Evolutionary conservation across 1,139 yeast species (phyloP), one percentile per base, ranked within the genome.

Genomic region (Geotrichum cucujoidarum): DNA sequence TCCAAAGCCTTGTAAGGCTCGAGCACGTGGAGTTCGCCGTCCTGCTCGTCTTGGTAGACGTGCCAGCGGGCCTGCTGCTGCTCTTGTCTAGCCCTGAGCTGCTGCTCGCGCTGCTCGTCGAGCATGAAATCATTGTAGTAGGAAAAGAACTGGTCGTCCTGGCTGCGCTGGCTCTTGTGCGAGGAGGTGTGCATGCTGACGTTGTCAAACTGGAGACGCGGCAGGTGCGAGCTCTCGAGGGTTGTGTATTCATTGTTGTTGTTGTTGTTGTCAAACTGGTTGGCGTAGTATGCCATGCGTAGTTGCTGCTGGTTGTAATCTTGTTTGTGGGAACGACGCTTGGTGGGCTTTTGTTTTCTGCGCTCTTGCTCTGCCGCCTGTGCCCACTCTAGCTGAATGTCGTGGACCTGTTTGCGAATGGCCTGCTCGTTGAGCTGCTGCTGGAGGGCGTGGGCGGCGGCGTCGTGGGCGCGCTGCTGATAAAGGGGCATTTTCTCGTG

Each of bases 341-440:
- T 11, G 16, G 25, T 18, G 10, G 21, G 36, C 13, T 21, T 16
- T 33, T 42, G 29, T 40, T 35, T 24, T 6, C 40, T 40, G 14
- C 21, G 40, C 24, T 34, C 40, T 16, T 18, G 17, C 25, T 14
- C 32, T 34, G 45, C 45, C 17, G 25, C 40, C 29, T 42, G 29
- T 25, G 40, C 45, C 45, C 45, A 42, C 18, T 35, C 45, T 10
- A 21, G n/a, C 25, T 42, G 40, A 11, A 42, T 21, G 8, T 27
- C 11, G 18, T 35, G 45, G 6, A 42, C 40, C 11, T 42, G 40
- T 17, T 42, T 42, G 16, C 38, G 33, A n/a, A 42, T 40, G 22
- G 16, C 21, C 25, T 42, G 45, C 34, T 42, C 45, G 24, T 35
- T 35, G 40, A 42, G 40, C 45, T 42, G 45, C 8, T 38, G 17